phyloP scores from a whole-genome alignment of 2,329 filamentous ascomycete species.

The Talaromyces piceae region DNA sequence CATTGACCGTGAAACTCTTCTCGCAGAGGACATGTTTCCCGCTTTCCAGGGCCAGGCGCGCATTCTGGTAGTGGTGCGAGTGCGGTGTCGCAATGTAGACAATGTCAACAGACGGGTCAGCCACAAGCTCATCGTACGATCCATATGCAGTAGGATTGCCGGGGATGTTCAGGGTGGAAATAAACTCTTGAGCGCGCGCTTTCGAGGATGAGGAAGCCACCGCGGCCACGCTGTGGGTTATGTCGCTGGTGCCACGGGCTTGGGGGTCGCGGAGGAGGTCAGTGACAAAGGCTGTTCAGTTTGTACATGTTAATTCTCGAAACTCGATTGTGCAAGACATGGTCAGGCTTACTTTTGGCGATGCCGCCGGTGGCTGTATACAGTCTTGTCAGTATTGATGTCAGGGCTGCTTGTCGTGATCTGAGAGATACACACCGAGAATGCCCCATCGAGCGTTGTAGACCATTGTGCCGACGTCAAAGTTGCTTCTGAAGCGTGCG shows the following conservation, averaged over 20 bases:
- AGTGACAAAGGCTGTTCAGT: conserved; percentile 54
- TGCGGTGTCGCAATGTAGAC: conserved; percentile 87
- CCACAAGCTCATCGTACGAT: conserved; percentile 73
- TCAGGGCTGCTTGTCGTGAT: too few relatives aligned
- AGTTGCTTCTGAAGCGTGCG: not conserved
- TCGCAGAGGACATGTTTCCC: conserved; percentile 87
- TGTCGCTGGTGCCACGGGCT: conserved; percentile 60
- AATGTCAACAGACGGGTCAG: conserved; percentile 71
- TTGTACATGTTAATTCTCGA: too few relatives aligned
- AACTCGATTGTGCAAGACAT: not conserved
- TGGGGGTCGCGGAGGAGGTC: conserved; percentile 71
- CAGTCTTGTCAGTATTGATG: not conserved
- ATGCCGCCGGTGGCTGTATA: conserved; percentile 38
- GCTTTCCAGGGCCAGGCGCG: conserved; percentile 72
- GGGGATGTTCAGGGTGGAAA: conserved; percentile 63
- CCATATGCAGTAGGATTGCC: conserved; percentile 64
- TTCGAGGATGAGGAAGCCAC: conserved; percentile 65
- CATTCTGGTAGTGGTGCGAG: conserved; percentile 88
- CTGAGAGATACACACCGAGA: conserved; percentile 28
- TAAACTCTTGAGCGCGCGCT: conserved; percentile 63
- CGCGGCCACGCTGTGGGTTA: conserved; percentile 69
- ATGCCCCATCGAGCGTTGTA: conserved; percentile 38
- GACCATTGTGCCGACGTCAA: conserved; percentile 12
- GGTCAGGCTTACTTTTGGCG: conserved; percentile 26
- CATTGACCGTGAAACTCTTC: conserved; percentile 82